Evolutionary conservation across 2,329 filamentous ascomycete genomes (phyloP).

Genomic region (Colletotrichum phormii): DNA sequence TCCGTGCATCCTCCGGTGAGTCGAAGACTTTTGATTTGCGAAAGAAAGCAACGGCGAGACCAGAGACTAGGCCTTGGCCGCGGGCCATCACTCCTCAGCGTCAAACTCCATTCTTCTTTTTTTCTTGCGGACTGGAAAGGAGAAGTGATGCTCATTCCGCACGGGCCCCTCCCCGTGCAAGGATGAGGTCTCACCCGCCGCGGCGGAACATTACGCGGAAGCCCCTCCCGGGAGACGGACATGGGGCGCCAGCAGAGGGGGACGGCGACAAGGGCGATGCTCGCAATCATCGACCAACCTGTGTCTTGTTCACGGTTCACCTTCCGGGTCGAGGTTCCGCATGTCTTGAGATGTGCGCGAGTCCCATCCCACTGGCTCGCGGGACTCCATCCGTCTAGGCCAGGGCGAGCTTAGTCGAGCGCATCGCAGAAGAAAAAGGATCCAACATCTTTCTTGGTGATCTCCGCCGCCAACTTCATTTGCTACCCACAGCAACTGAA

Average conservation of each 20-base stretch:
- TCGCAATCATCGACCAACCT: conserved; percentile 2
- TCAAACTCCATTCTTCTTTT: background rate
- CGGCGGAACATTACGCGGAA: conserved; percentile 22
- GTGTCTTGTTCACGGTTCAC: background rate
- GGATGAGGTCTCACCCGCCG: conserved; percentile 3
- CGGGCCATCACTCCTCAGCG: background rate
- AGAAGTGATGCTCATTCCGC: conserved; percentile 22
- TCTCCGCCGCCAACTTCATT: conserved; percentile 11
- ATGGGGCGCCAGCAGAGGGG: background rate
- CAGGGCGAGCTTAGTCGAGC: conserved; percentile 6
- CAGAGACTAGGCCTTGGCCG: background rate
- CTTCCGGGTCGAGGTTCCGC: conserved; percentile 3
- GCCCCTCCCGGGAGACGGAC: conserved; percentile 20
- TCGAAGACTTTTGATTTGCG: background rate
- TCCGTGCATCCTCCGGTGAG: background rate
- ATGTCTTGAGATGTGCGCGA: conserved; percentile 16
- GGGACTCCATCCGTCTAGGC: conserved; percentile 1
- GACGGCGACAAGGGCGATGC: background rate
- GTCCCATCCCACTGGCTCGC: conserved; percentile 14
- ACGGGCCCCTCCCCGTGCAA: background rate
- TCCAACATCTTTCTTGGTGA: conserved; percentile 4
- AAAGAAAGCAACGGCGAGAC: background rate
- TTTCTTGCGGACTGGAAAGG: background rate
- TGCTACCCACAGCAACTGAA: background rate
- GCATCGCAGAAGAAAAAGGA: conserved; percentile 15